Conservation (phyloP, 768 basidiomycete species). For the Agrocybe pediades region DNA sequence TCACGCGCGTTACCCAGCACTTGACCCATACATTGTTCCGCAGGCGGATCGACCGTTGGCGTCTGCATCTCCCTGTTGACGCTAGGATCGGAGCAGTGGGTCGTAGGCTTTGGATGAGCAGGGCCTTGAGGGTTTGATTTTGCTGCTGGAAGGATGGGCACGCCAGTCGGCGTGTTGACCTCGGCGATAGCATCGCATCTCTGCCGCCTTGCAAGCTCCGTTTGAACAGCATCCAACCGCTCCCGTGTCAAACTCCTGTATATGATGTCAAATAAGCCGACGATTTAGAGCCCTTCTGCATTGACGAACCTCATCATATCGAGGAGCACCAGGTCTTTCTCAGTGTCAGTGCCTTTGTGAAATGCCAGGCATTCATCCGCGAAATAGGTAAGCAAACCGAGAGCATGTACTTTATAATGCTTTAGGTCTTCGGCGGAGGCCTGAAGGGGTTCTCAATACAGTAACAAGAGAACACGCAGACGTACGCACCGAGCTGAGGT, state of each 20-base stretch:
- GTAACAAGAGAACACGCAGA: neutral
- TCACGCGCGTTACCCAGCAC: neutral
- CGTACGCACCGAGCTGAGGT: slow-evolving; percentile 14
- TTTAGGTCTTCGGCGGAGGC: slow-evolving; percentile 30
- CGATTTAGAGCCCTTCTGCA: neutral
- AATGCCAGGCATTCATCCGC: slow-evolving; percentile 29
- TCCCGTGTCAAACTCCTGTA: slow-evolving; percentile 15
- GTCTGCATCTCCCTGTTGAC: neutral
- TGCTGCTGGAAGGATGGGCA: no score
- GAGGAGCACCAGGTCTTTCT: slow-evolving; percentile 42
- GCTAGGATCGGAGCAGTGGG: neutral
- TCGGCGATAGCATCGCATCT: neutral
- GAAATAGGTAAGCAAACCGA: slow-evolving; percentile 30
- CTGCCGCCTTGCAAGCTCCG: slow-evolving; percentile 5
- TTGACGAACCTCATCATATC: slow-evolving; percentile 40
- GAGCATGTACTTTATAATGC: slow-evolving; percentile 28
- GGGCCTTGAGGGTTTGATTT: no score
- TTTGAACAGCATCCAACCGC: slow-evolving; percentile 10
- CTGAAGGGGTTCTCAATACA: slow-evolving; percentile 19
- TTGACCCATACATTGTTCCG: neutral
- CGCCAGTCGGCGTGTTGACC: neutral
- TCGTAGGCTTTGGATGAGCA: neutral
- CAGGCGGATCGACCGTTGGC: no score
- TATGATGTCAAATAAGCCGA: neutral
- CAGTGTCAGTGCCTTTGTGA: slow-evolving; percentile 19